A percentile compares a stretch with the other conserved stretches of the same genome.
Conservation (phyloP, 1,139 yeast species). For the Suhomyces chickasaworum region DNA sequence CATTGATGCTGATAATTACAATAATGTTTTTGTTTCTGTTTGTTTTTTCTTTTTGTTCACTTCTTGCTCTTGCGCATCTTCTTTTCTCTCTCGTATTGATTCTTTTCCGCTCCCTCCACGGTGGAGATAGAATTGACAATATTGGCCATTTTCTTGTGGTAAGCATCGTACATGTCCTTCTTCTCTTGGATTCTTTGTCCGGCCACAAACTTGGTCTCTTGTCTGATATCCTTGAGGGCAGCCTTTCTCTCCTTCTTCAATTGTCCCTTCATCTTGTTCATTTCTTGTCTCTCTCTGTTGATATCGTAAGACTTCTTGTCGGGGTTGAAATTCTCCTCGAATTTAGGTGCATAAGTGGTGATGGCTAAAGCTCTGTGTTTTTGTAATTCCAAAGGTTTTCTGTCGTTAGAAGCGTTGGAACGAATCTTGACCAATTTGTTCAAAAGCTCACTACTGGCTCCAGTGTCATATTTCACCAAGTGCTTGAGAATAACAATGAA, state of each 20-base stretch:
- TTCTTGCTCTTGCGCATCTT: slow-evolving; percentile 53
- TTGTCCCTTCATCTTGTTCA: slow-evolving; percentile 78
- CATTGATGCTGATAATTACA: background rate
- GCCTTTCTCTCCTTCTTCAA: slow-evolving; percentile 90
- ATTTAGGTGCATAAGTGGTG: slow-evolving; percentile 84
- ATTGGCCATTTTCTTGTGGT: slow-evolving; percentile 87
- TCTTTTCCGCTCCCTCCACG: slow-evolving; percentile 92
- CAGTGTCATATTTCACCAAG: slow-evolving; percentile 37
- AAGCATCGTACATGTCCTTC: slow-evolving; percentile 71
- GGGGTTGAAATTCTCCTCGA: slow-evolving; percentile 94
- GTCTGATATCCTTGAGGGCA: slow-evolving; percentile 86
- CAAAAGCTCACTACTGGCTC: slow-evolving; percentile 35
- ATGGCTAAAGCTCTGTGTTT: slow-evolving; percentile 85
- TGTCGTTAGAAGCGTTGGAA: slow-evolving; percentile 42
- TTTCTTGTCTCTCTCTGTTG: slow-evolving; percentile 78
- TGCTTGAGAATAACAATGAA: slow-evolving; percentile 41
- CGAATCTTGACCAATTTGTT: slow-evolving; percentile 52
- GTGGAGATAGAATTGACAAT: slow-evolving; percentile 86
- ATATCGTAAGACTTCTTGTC: slow-evolving; percentile 91
- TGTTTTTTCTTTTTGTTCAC: background rate
- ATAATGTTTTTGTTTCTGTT: background rate
- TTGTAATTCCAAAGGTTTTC: slow-evolving; percentile 81
- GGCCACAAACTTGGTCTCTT: slow-evolving; percentile 83
- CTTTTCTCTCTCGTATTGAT: slow-evolving; percentile 85
- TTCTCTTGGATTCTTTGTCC: slow-evolving; percentile 81